phyloP scores from a whole-genome alignment of 2,329 filamentous ascomycete genomes.

The Beauveria pseudobassiana region DNA sequence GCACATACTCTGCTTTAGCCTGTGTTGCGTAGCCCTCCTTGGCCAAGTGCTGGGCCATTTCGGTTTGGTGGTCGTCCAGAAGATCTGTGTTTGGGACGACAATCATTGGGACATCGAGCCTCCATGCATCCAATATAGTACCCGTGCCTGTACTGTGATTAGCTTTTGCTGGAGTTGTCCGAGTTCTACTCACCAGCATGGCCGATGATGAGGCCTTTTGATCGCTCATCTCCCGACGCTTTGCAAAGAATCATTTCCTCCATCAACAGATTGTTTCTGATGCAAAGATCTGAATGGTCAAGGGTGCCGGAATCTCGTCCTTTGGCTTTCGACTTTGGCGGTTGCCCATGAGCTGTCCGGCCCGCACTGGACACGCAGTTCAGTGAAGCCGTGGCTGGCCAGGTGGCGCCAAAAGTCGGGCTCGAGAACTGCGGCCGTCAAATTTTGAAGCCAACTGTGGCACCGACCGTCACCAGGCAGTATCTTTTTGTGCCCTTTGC shows the following conservation, averaged over 20 bases:
- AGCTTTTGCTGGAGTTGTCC: background rate
- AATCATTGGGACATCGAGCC: constrained; percentile 67
- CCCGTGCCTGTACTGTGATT: constrained; percentile 60
- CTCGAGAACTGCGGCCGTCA: constrained; percentile 60
- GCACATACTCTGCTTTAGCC: constrained; percentile 55
- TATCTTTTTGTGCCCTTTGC: constrained; percentile 20
- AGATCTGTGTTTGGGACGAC: constrained; percentile 81
- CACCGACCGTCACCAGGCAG: constrained; percentile 87
- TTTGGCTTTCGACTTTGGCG: constrained; percentile 14
- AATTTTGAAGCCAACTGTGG: constrained; percentile 75
- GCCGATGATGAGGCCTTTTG: constrained; percentile 70
- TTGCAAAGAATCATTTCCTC: constrained; percentile 49
- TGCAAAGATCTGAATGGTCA: constrained; percentile 26
- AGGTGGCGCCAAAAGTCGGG: constrained; percentile 57
- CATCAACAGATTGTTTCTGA: constrained; percentile 25
- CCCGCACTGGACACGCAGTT: constrained; percentile 76
- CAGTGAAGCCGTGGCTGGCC: constrained; percentile 52
- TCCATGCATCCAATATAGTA: constrained; percentile 76
- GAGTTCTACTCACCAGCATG: constrained; percentile 65
- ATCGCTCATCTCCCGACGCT: constrained; percentile 34
- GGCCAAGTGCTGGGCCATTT: constrained; percentile 72
- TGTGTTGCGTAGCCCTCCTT: constrained; percentile 69
- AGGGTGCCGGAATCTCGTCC: constrained; percentile 18
- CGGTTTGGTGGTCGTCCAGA: constrained; percentile 83
- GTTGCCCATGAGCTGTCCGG: constrained; percentile 43